Evolutionary conservation across 768 basidiomycete genomes (phyloP).

Genomic region (Leccinum ochraceum): DNA sequence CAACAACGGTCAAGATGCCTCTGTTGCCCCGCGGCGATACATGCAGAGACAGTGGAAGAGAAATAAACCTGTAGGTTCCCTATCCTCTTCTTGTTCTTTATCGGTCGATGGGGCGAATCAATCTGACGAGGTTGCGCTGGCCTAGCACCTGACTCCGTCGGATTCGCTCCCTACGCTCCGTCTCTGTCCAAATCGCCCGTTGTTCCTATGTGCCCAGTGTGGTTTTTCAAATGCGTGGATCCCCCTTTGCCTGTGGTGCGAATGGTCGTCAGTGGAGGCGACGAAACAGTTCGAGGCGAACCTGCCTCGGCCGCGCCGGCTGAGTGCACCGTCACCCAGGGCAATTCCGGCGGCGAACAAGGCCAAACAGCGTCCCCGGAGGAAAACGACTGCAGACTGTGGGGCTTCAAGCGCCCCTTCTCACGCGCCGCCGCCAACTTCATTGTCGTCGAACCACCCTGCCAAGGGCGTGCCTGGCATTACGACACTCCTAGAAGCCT

Average conservation of each 20-base stretch:
- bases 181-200: slow-evolving; percentile 41
- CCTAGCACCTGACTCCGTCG: slow-evolving; percentile 45
- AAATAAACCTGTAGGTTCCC: slow-evolving; percentile 39
- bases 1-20: slow-evolving; percentile 18
- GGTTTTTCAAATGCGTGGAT: slow-evolving; percentile 50
- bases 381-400: slow-evolving; percentile 27
- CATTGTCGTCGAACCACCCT: slow-evolving; percentile 4
- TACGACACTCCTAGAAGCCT: slow-evolving; percentile 29
- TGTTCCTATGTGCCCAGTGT: slow-evolving; percentile 48
- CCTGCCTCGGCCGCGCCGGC: slow-evolving; percentile 37
- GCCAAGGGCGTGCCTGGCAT: slow-evolving; percentile 25
- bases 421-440: slow-evolving; percentile 22
- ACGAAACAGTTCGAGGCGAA: slow-evolving; percentile 41
- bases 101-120: slow-evolving; percentile 13
- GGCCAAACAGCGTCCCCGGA: slow-evolving; percentile 7
- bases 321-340: slow-evolving; percentile 29
- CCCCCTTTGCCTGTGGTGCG: slow-evolving; percentile 53
- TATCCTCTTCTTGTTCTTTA: slow-evolving; percentile 4
- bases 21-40: slow-evolving; percentile 33
- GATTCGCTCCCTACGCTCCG: slow-evolving; percentile 48
- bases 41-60: slow-evolving; percentile 44
- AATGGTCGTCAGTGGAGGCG: slow-evolving; percentile 46
- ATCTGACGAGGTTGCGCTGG: slow-evolving; percentile 13
- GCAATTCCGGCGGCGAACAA: slow-evolving; percentile 14
- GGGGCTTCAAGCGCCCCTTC: slow-evolving; percentile 20